Evolutionary conservation across 495 filamentous ascomycete species (phyloP).

Genomic region (Penicillium coffeae): DNA sequence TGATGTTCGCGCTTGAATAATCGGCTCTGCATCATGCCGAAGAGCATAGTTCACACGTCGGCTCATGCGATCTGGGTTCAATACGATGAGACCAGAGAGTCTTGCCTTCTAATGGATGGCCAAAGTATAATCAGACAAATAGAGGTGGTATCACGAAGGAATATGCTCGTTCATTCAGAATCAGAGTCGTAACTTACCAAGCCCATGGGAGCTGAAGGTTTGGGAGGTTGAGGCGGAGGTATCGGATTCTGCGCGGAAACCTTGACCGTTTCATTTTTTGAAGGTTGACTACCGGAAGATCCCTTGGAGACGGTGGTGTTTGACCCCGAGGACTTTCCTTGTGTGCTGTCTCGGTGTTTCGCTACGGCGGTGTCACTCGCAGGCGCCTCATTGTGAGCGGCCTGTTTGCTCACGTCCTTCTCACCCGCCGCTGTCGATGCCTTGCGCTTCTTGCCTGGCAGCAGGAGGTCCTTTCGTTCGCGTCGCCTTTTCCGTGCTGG

Average conservation of each 20-base stretch:
- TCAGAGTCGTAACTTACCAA: conserved; percentile 41
- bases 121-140: not conserved
- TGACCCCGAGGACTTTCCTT: too few relatives aligned
- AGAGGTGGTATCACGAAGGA: not conserved
- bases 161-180: conserved; percentile 22
- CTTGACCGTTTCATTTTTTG: too few relatives aligned
- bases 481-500: conserved; percentile 58
- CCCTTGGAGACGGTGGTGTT: not conserved
- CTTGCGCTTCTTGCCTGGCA: conserved; percentile 59
- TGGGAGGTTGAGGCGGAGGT: conserved; percentile 4
- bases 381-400: not conserved
- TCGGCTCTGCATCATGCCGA: too few relatives aligned
- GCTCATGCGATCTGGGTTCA: too few relatives aligned
- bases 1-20: too few relatives aligned
- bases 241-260: too few relatives aligned
- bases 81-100: too few relatives aligned
- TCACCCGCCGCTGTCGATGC: conserved; percentile 23
- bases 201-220: conserved; percentile 15
- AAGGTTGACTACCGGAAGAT: too few relatives aligned
- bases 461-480: conserved; percentile 48
- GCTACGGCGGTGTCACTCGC: too few relatives aligned
- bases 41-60: too few relatives aligned
- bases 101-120: too few relatives aligned
- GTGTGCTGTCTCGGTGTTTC: too few relatives aligned
- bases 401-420: conserved; percentile 5